phyloP scores from a whole-genome alignment of 148 eudicot genomes.

The Pharnaceum exiguum region DNA sequence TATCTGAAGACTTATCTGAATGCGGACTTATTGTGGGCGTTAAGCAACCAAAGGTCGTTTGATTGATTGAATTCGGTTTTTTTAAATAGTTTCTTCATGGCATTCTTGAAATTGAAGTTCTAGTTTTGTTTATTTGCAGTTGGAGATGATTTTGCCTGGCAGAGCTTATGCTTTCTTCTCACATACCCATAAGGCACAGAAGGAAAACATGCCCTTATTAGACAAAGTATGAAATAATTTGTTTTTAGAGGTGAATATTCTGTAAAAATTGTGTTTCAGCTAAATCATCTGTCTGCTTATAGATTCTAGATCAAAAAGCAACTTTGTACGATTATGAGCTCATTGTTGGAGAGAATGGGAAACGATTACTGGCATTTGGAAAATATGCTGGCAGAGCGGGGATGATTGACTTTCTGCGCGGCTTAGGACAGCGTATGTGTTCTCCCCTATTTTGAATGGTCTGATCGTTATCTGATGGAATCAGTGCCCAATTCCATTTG shows the following conservation, averaged over 20 bases:
- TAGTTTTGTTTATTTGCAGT: conserved; percentile 41
- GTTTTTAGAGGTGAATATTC: neutral
- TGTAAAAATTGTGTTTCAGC: conserved; percentile 1
- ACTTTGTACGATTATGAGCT: conserved; percentile 95
- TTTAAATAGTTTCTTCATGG: neutral
- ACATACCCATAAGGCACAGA: conserved; percentile 98
- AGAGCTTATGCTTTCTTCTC: conserved; percentile 99
- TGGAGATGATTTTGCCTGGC: conserved; percentile 94
- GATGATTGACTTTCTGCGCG: conserved; percentile 76
- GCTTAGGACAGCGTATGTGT: conserved; percentile 83
- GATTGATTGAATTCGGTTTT: neutral
- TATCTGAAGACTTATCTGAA: conserved; percentile 89
- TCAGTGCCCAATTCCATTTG: no score
- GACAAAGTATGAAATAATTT: conserved; percentile 60
- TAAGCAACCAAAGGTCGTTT: conserved; percentile 88
- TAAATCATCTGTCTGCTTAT: conserved; percentile 9
- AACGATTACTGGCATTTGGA: conserved; percentile 88
- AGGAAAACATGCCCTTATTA: conserved; percentile 87
- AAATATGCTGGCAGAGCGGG: conserved; percentile 98
- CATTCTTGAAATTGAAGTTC: conserved; percentile 1
- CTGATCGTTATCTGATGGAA: neutral
- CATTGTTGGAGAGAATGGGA: conserved; percentile 81
- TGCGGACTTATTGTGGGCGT: conserved; percentile 94
- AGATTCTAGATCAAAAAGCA: conserved; percentile 77
- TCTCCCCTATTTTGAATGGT: neutral